These are phyloP conservation scores for Aquilaria agallochum DNA, from an alignment of 441 rosid genomes.

Conservation along the genomic window DNA sequence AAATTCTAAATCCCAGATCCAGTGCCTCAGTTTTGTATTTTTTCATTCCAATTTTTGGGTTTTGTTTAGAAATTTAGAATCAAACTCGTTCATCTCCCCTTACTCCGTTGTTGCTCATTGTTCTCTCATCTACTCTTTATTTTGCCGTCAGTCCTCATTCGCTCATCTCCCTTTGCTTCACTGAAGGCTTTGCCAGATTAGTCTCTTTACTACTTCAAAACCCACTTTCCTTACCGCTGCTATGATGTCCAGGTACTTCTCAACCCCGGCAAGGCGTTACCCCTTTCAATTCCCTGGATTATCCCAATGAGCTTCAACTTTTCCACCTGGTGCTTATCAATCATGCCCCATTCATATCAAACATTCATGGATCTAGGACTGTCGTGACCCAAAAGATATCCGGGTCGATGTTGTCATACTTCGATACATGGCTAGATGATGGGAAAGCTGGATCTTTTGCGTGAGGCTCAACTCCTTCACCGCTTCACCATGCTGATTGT, in stretches of 20 bases:
- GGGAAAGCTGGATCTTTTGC: too few species aligned
- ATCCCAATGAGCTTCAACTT: constrained; percentile 60
- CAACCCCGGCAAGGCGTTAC: constrained; percentile 80
- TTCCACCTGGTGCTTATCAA: constrained; percentile 41
- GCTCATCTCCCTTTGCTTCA: constrained; percentile 17
- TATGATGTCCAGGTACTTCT: constrained; percentile 54
- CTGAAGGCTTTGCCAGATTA: constrained; percentile 70
- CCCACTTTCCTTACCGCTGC: constrained; percentile 63
- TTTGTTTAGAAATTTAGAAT: too few species aligned
- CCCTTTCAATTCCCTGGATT: constrained; percentile 84
- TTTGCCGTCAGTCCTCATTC: too few species aligned
- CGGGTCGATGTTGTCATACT: constrained; percentile 65
- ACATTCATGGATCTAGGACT: constrained; percentile 71
- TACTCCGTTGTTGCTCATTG: too few species aligned
- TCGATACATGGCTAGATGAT: constrained; percentile 77
- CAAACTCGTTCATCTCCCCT: too few species aligned
- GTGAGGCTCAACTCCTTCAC: too few species aligned
- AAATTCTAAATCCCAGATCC: too few species aligned
- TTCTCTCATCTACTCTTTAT: too few species aligned
- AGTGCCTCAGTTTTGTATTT: too few species aligned
- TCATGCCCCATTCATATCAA: constrained; percentile 90
- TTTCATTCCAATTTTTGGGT: too few species aligned
- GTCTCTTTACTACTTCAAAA: constrained; percentile 79
- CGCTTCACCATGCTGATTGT: too few species aligned
- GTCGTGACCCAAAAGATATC: constrained; percentile 71